Percentiles rank a stretch among this genome's conserved stretches.
Conservation (phyloP, 371 early-diverging fungal species). For the Entomophthora muscae region DNA sequence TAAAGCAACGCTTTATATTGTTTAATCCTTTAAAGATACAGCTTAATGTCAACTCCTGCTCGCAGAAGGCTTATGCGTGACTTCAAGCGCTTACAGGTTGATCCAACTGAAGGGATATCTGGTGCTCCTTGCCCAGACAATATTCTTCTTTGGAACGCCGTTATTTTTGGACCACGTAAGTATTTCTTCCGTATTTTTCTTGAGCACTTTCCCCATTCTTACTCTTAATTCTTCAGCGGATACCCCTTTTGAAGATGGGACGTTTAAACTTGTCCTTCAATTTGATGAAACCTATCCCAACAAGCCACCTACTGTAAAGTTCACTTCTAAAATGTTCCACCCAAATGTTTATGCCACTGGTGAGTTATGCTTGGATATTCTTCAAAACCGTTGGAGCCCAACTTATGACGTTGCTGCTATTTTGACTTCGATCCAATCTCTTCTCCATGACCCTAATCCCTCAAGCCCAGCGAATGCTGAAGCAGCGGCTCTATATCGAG, state of each 20-base stretch:
- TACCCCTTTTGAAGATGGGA: constrained; percentile 99
- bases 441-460: constrained; percentile 97
- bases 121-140: constrained; percentile 93
- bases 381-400: constrained; percentile 97
- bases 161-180: constrained; percentile 92
- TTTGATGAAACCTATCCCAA: constrained; percentile 98
- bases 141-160: constrained; percentile 92
- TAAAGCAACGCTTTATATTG: no score
- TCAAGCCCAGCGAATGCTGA: constrained; percentile 97
- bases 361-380: constrained; percentile 95
- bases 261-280: constrained; percentile 87
- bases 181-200: neutral
- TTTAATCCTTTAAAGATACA: no score
- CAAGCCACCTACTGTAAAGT: constrained; percentile 95
- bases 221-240: constrained; percentile 34
- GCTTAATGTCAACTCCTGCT: constrained; percentile 66
- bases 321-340: constrained; percentile 97
- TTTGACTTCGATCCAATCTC: constrained; percentile 90
- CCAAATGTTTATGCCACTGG: constrained; percentile 98
- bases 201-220: neutral
- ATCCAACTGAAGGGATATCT: constrained; percentile 76
- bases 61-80: constrained; percentile 85
- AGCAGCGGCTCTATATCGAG: constrained; percentile 87
- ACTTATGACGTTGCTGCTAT: constrained; percentile 95
- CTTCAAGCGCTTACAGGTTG: constrained; percentile 89